A percentile compares a stretch with the other conserved stretches of the same genome.
phyloP scores from a whole-genome alignment of 2,329 filamentous ascomycete species.

The Onygenales sp. region DNA sequence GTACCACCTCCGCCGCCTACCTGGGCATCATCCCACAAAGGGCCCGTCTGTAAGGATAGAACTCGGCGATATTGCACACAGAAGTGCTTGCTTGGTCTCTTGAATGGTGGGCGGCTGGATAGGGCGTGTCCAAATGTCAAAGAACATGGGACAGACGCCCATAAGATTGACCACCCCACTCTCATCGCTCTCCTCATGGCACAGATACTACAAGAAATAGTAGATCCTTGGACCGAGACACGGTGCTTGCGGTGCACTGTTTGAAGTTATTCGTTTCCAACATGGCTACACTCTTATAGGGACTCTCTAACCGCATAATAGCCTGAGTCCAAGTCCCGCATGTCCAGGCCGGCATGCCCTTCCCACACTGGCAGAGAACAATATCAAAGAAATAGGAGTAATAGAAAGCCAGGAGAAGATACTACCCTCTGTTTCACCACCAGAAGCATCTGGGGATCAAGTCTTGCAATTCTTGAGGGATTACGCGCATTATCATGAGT shows the following conservation, averaged over 20 bases:
- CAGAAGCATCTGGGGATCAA: too few species aligned
- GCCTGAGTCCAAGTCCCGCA: too few species aligned
- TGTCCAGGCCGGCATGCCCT: too few species aligned
- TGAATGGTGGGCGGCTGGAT: slow-evolving; percentile 22
- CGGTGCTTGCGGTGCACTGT: slow-evolving; percentile 15
- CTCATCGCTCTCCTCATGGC: slow-evolving; percentile 7
- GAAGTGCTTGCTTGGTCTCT: slow-evolving; percentile 30
- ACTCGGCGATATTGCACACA: slow-evolving; percentile 30
- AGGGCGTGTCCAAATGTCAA: slow-evolving; percentile 29
- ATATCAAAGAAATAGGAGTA: too few species aligned
- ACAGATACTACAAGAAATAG: slow-evolving; percentile 8
- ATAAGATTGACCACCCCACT: slow-evolving; percentile 10
- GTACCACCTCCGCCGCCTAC: slow-evolving; percentile 4
- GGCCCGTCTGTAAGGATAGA: slow-evolving; percentile 9
- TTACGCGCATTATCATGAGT: too few species aligned
- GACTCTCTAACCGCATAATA: too few species aligned
- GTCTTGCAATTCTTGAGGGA: too few species aligned
- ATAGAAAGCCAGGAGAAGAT: too few species aligned
- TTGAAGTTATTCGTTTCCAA: slow-evolving; percentile 14
- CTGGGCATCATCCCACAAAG: slow-evolving; percentile 3
- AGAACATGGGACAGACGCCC: slow-evolving; percentile 22
- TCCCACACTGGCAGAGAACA: too few species aligned
- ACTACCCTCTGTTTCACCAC: too few species aligned
- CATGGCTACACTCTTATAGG: slow-evolving; percentile 15
- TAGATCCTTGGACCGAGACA: slow-evolving; percentile 4